phyloP scores from a whole-genome alignment of 108 stramenopile species.

The Nitzschia sp. region DNA sequence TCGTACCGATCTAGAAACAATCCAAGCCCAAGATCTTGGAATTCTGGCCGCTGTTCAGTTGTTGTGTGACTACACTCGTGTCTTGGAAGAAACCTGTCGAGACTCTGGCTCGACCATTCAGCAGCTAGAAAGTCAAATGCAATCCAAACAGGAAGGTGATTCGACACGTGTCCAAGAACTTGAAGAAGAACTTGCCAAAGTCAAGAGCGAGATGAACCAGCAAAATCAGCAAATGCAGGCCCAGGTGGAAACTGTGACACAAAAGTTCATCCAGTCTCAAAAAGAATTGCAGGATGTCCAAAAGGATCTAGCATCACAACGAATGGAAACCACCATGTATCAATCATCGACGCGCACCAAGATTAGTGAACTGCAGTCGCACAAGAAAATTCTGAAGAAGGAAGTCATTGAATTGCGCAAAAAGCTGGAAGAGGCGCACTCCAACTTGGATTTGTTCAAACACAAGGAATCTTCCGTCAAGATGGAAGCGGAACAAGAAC shows the following conservation, averaged over 20 bases:
- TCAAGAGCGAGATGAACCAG: slow-evolving; percentile 51
- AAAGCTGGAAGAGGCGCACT: slow-evolving; percentile 68
- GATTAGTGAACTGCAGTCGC: slow-evolving; percentile 64
- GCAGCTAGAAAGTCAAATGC: slow-evolving; percentile 53
- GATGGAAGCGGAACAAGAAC: slow-evolving; percentile 55
- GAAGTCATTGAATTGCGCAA: slow-evolving; percentile 82
- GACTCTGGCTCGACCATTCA: slow-evolving; percentile 48
- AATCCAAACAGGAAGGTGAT: slow-evolving; percentile 58
- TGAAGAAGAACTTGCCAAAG: slow-evolving; percentile 43
- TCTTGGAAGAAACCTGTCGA: slow-evolving; percentile 43
- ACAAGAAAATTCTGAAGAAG: slow-evolving; percentile 87
- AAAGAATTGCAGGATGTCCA: slow-evolving; percentile 66
- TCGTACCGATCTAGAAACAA: slow-evolving; percentile 62
- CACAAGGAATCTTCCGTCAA: slow-evolving; percentile 59
- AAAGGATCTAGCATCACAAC: slow-evolving; percentile 70
- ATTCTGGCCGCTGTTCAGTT: slow-evolving; percentile 48
- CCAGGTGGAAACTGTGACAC: slow-evolving; percentile 47
- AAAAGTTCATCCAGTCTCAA: slow-evolving; percentile 50
- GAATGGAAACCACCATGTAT: slow-evolving; percentile 83
- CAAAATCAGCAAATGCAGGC: slow-evolving; percentile 41
- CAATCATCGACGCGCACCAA: slow-evolving; percentile 73
- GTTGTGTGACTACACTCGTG: slow-evolving; percentile 48
- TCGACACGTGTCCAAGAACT: slow-evolving; percentile 53
- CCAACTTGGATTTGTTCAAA: slow-evolving; percentile 52
- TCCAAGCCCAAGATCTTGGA: slow-evolving; percentile 55